Conservation (phyloP, 768 basidiomycete species). For the Termitomyces sp. region DNA sequence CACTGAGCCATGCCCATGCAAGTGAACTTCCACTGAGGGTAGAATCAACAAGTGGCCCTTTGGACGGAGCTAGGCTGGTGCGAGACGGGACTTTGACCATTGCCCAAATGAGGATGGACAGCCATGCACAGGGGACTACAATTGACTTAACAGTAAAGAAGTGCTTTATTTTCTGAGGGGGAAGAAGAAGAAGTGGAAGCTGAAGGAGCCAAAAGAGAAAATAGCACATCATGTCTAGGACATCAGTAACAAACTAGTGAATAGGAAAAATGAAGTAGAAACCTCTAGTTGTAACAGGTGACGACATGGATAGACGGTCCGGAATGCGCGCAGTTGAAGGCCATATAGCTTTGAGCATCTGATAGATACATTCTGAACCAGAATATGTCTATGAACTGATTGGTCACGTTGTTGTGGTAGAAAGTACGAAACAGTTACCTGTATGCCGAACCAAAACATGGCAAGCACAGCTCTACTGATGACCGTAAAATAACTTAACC, state of each 20-base stretch:
- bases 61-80: slow-evolving; percentile 51
- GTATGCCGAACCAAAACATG: slow-evolving; percentile 81
- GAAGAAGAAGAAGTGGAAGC: slow-evolving; percentile 69
- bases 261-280: slow-evolving; percentile 23
- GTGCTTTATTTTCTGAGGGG: slow-evolving; percentile 72
- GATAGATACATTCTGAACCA: slow-evolving; percentile 70
- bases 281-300: slow-evolving; percentile 63
- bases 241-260: neutral
- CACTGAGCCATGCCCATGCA: slow-evolving; percentile 74
- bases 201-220: slow-evolving; percentile 76
- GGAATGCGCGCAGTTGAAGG: slow-evolving; percentile 61
- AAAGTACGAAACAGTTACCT: slow-evolving; percentile 29
- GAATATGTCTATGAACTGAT: slow-evolving; percentile 36
- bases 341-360: slow-evolving; percentile 85
- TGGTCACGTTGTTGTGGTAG: slow-evolving; percentile 26
- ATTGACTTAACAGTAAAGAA: slow-evolving; percentile 69
- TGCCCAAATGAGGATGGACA: slow-evolving; percentile 78
- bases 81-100: slow-evolving; percentile 60
- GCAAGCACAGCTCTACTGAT: slow-evolving; percentile 70
- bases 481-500: slow-evolving; percentile 84
- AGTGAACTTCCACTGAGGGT: slow-evolving; percentile 46
- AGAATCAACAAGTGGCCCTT: slow-evolving; percentile 21
- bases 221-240: slow-evolving; percentile 64
- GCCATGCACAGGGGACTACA: slow-evolving; percentile 58
- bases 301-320: slow-evolving; percentile 51